Evolutionary conservation across 2,329 filamentous ascomycete genomes (phyloP), one percentile per base, ranked within the genome.

Genomic region (Torrubiellomyces zombiae): DNA sequence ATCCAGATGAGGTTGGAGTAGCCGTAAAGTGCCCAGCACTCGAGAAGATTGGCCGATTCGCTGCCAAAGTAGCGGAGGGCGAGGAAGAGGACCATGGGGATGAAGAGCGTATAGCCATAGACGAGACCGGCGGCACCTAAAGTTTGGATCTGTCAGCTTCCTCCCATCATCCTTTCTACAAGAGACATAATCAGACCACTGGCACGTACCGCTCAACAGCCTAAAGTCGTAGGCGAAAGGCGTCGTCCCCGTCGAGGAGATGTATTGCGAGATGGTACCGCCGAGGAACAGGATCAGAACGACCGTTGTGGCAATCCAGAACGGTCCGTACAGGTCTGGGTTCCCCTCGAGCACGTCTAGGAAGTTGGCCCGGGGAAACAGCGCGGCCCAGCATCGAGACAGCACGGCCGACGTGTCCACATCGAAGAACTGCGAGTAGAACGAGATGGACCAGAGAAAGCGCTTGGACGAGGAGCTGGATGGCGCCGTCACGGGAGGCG

Each of bases 1-100:
- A 98, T 85, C 89, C 89, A 98, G 44, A 98, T 81, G 42, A 98
- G 60, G 56, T 98, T 98, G 29, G 78, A 71, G 59, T 98, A 98
- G 27, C 89, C 89, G 51, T 95, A 98, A 18, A 98, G 60, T 31
- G 83, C 80, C 73, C 81, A 85, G 60, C 83, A 93, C 58, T 98
- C 89, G 37, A 98, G 67, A 31, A 98, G 58, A 52, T 93, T 92
- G 33, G 86, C 85, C 28, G 73, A 79, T 48, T 93, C 83, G 51
- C 81, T 89, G 29, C 86, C 86, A 53, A 93, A 95, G 75, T 92
- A 98, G 42, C 79, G 81, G 36, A 98, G 61, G 36, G 80, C 77
- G 12, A 75, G 76, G 73, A 86, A 98, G 16, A 98, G 67, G 7
- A 63, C 73, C 34, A 92, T 58, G 4, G 89, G 89, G 28, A 98